Evolutionary conservation across 1,284 basidiomycete genomes (phyloP).

Genomic region (Wolfiporia cocos): DNA sequence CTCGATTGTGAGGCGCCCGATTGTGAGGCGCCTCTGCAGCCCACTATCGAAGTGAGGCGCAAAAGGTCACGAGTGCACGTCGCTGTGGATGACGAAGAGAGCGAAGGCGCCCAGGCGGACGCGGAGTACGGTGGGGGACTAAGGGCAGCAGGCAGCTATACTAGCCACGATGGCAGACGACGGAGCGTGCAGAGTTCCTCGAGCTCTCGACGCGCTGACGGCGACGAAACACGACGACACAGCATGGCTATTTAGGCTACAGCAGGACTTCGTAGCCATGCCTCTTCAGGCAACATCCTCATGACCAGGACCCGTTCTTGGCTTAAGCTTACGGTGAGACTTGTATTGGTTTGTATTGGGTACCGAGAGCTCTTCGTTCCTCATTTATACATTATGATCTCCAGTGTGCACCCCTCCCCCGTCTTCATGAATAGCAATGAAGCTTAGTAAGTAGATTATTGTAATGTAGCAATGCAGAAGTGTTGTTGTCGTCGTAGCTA

Average conservation of each 20-base stretch:
- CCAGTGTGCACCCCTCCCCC: no score
- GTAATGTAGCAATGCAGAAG: slow-evolving; percentile 5
- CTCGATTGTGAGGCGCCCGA: no score
- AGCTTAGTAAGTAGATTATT: slow-evolving; percentile 6
- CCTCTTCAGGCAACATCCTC: not conserved
- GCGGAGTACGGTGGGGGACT: slow-evolving; percentile 47
- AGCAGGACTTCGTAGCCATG: no score
- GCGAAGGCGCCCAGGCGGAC: slow-evolving; percentile 61
- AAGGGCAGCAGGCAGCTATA: slow-evolving; percentile 31
- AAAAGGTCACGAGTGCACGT: slow-evolving; percentile 46
- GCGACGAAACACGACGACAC: slow-evolving; percentile 32
- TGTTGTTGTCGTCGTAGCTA: no score
- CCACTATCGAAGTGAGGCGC: slow-evolving; percentile 31
- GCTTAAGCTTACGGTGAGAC: no score
- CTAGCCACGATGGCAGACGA: slow-evolving; percentile 53
- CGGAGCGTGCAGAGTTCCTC: slow-evolving; percentile 29
- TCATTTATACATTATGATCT: slow-evolving; percentile 5
- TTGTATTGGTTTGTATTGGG: slow-evolving; percentile 1
- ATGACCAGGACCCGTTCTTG: slow-evolving; percentile 4
- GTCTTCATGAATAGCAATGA: not conserved
- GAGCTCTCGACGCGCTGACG: slow-evolving; percentile 20
- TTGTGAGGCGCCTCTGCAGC: slow-evolving; percentile 10
- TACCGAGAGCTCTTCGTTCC: not conserved
- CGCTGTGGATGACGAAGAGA: slow-evolving; percentile 45
- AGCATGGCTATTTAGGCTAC: slow-evolving; percentile 30